These are phyloP conservation scores for Suillus plorans DNA, from an alignment of 768 basidiomycete species.

Conservation along the genomic window DNA sequence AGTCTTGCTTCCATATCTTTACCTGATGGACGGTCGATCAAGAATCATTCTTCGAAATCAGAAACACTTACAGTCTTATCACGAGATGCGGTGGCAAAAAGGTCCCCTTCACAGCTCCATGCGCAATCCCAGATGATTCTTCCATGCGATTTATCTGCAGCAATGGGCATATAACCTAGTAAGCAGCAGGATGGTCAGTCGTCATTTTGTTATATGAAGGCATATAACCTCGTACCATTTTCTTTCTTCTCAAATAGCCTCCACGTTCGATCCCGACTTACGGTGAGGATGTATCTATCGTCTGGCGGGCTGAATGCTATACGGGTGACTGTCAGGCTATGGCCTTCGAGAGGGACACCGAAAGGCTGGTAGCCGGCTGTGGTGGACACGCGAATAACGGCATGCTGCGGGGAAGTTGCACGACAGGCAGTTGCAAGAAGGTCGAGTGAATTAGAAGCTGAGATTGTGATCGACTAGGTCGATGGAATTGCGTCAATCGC, in stretches of 20 bases:
- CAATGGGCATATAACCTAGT: conserved; percentile 60
- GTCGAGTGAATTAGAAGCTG: conserved; percentile 65
- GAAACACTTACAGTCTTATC: conserved; percentile 77
- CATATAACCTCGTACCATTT: conserved; percentile 34
- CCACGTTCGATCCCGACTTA: conserved; percentile 94
- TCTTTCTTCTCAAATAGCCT: conserved; percentile 61
- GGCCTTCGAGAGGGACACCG: conserved; percentile 76
- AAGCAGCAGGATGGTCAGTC: neutral
- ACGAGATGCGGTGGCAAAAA: conserved; percentile 92
- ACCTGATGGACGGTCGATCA: conserved; percentile 47
- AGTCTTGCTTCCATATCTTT: conserved; percentile 69
- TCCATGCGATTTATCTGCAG: conserved; percentile 80
- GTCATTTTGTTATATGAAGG: neutral
- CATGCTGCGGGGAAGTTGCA: conserved; percentile 85
- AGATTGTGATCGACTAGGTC: conserved; percentile 73
- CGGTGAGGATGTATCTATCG: conserved; percentile 75
- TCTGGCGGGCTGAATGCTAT: conserved; percentile 83
- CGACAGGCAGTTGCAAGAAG: conserved; percentile 90
- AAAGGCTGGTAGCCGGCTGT: conserved; percentile 67
- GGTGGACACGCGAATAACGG: conserved; percentile 82
- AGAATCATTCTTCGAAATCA: neutral
- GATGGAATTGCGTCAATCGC: conserved; percentile 1
- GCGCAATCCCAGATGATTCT: conserved; percentile 96
- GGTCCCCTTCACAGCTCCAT: conserved; percentile 73
- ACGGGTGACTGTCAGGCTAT: conserved; percentile 85